These are phyloP conservation scores for Xylaria bambusicola DNA, from an alignment of 495 filamentous ascomycete genomes.

Conservation along the genomic window DNA sequence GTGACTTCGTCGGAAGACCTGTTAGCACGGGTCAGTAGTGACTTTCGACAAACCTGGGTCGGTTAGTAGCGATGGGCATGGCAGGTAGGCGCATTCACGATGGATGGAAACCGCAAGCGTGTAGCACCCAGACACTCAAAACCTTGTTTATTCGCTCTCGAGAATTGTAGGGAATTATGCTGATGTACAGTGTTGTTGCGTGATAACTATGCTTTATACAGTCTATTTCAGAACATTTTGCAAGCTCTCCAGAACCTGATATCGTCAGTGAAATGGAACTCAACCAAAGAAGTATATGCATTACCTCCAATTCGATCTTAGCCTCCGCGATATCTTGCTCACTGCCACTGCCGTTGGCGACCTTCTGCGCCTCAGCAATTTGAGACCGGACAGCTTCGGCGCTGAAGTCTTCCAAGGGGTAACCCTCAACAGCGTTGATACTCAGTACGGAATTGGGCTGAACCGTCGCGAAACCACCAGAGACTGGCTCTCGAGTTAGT, in stretches of 20 bases:
- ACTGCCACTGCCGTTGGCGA: conserved; percentile 84
- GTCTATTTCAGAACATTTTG: conserved; percentile 74
- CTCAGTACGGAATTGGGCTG: conserved; percentile 93
- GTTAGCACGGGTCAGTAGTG: background rate
- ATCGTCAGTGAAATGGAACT: conserved; percentile 10
- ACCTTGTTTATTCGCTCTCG: conserved; percentile 16
- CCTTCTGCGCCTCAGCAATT: conserved; percentile 92
- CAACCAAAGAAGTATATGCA: conserved; percentile 8
- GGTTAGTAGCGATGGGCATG: conserved; percentile 6
- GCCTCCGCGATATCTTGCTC: conserved; percentile 98
- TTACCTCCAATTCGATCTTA: conserved; percentile 96
- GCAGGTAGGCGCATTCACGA: conserved; percentile 14
- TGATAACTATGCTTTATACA: conserved; percentile 21
- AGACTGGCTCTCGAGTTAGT: conserved; percentile 60
- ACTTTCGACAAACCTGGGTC: background rate
- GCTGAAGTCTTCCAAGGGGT: conserved; percentile 93
- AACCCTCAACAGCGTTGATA: conserved; percentile 98
- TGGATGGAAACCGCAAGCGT: background rate
- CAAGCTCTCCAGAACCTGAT: conserved; percentile 71
- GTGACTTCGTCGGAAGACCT: background rate
- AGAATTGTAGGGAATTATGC: conserved; percentile 26
- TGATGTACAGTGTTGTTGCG: conserved; percentile 35
- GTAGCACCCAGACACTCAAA: conserved; percentile 24
- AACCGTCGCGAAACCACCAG: conserved; percentile 94
- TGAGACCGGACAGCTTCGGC: conserved; percentile 76